These are phyloP conservation scores for Letharia lupina DNA, from an alignment of 495 filamentous ascomycete species.

Conservation along the genomic window DNA sequence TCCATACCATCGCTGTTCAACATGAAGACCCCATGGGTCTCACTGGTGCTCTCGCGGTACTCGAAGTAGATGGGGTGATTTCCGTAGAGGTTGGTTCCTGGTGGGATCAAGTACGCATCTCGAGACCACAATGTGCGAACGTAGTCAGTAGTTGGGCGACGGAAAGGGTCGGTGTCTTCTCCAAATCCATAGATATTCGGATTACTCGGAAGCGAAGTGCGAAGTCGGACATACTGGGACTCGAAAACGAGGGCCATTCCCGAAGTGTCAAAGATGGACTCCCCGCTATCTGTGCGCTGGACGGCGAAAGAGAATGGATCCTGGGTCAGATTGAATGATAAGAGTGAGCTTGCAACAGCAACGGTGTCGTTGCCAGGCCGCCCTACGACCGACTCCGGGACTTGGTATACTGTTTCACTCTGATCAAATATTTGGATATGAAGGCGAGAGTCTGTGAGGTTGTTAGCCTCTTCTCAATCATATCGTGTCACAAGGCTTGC, in stretches of 20 bases:
- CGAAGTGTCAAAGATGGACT: slow-evolving; percentile 74
- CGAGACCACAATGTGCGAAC: slow-evolving; percentile 74
- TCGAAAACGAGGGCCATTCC: slow-evolving; percentile 66
- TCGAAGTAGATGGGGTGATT: slow-evolving; percentile 82
- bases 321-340: slow-evolving; percentile 57
- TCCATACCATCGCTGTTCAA: slow-evolving; percentile 85
- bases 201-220: slow-evolving; percentile 56
- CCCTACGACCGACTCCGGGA: slow-evolving; percentile 63
- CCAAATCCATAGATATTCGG: slow-evolving; percentile 74
- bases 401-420: slow-evolving; percentile 66
- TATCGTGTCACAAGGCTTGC: not conserved
- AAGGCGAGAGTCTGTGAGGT: slow-evolving; percentile 54
- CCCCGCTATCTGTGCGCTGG: slow-evolving; percentile 48
- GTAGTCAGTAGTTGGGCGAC: slow-evolving; percentile 63
- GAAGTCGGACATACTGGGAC: slow-evolving; percentile 64
- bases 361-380: slow-evolving; percentile 40
- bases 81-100: slow-evolving; percentile 72
- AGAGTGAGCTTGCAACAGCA: slow-evolving; percentile 33
- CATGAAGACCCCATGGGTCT: slow-evolving; percentile 76
- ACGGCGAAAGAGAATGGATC: slow-evolving; percentile 73
- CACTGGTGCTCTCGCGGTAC: slow-evolving; percentile 48
- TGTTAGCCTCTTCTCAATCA: not conserved
- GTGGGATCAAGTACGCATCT: slow-evolving; percentile 58
- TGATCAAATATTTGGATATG: slow-evolving; percentile 78
- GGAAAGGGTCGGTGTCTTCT: slow-evolving; percentile 68